Conservation (phyloP, 148 eudicot species). For the Vaccinium macrocarpon region DNA sequence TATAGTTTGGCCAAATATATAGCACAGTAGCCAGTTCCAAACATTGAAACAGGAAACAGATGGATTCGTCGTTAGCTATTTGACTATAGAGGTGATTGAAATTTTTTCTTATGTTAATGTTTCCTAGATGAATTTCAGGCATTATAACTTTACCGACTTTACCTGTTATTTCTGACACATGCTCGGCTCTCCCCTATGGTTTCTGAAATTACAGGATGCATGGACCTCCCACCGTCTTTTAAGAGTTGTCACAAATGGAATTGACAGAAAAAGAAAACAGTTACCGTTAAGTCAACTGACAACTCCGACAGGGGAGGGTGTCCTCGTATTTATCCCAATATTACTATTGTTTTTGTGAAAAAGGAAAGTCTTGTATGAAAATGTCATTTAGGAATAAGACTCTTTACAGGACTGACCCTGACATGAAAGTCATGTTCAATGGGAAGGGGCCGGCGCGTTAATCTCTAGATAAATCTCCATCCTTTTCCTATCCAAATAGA, state of each 20-base stretch:
- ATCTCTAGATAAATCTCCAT: slow-evolving; percentile 44
- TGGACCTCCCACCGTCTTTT: neutral
- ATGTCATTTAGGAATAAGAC: slow-evolving; percentile 40
- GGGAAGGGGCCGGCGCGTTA: slow-evolving; percentile 24
- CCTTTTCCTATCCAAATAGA: slow-evolving; percentile 55
- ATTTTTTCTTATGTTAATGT: neutral
- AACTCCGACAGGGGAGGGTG: neutral
- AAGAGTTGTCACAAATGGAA: neutral
- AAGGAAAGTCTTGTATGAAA: slow-evolving; percentile 57
- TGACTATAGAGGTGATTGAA: neutral
- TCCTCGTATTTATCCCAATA: neutral
- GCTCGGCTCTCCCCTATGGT: neutral
- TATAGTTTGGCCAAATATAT: neutral
- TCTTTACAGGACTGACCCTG: slow-evolving; percentile 85
- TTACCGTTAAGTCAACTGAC: neutral
- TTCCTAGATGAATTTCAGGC: neutral
- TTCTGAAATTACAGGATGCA: neutral
- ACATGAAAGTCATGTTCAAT: slow-evolving; percentile 52
- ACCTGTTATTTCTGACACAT: neutral
- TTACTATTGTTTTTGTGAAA: neutral
- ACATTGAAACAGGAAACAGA: neutral
- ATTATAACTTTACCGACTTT: neutral
- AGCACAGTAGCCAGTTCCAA: neutral
- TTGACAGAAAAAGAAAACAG: neutral
- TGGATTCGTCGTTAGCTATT: neutral